phyloP scores from a whole-genome alignment of 345 rosid species.

The Brassica incana region DNA sequence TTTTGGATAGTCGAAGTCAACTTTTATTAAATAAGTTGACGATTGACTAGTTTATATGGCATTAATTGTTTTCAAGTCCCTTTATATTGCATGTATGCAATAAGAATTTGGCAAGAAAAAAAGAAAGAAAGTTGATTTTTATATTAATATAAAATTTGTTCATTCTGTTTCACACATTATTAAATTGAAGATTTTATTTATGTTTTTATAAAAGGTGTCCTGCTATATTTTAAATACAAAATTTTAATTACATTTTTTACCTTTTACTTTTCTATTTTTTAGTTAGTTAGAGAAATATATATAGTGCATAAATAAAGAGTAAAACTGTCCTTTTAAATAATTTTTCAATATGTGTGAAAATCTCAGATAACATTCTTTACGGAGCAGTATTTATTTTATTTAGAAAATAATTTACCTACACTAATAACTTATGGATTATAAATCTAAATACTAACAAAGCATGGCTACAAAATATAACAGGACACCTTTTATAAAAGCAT shows the following conservation, averaged over 20 bases:
- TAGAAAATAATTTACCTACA: neutral
- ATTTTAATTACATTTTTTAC: too few relatives aligned
- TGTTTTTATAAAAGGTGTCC: neutral
- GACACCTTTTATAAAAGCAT: neutral
- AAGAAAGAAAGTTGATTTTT: slow-evolving; percentile 1
- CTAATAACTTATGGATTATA: neutral
- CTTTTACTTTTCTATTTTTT: too few relatives aligned
- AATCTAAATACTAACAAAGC: neutral
- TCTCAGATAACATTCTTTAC: neutral
- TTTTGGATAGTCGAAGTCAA: slow-evolving; percentile 20
- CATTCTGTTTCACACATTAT: neutral
- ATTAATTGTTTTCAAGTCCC: neutral
- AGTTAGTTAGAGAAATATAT: neutral
- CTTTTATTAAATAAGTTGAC: slow-evolving; percentile 25
- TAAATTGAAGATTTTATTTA: neutral
- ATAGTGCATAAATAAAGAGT: too few relatives aligned
- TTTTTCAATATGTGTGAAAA: too few relatives aligned
- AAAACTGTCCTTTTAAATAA: neutral
- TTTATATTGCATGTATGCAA: slow-evolving; percentile 1
- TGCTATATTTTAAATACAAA: neutral
- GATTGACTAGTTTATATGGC: slow-evolving; percentile 12
- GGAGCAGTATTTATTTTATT: neutral
- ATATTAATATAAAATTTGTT: neutral
- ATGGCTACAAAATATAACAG: neutral
- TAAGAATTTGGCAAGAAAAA: slow-evolving; percentile 11